Percentiles rank a stretch among this genome's conserved stretches.
Evolutionary conservation across 2,329 filamentous ascomycete species (phyloP).

Genomic region (Nemania abortiva): DNA sequence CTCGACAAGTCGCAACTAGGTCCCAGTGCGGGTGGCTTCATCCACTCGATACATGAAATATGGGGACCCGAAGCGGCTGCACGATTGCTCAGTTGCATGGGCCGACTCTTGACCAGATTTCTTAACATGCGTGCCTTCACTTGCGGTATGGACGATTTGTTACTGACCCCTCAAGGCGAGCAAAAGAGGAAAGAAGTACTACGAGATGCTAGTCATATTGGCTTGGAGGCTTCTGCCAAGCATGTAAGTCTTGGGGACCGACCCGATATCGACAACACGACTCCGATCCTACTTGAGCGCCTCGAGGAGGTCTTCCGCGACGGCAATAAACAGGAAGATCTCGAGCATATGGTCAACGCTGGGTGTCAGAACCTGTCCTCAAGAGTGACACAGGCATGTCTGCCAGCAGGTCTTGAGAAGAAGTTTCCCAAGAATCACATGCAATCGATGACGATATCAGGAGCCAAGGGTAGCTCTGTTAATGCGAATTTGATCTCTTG

Average conservation of each 20-base stretch:
- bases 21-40: slow-evolving; percentile 84
- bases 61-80: slow-evolving; percentile 91
- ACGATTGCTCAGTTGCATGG: slow-evolving; percentile 87
- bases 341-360: slow-evolving; percentile 89
- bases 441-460: slow-evolving; percentile 98
- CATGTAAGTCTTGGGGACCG: slow-evolving; percentile 86
- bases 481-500: slow-evolving; percentile 98
- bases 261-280: slow-evolving; percentile 65
- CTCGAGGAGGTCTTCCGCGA: slow-evolving; percentile 92
- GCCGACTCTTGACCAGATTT: slow-evolving; percentile 87
- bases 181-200: slow-evolving; percentile 75
- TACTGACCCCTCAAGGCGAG: slow-evolving; percentile 85
- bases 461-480: slow-evolving; percentile 91
- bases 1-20: slow-evolving; percentile 97
- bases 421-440: slow-evolving; percentile 97
- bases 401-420: slow-evolving; percentile 87
- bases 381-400: slow-evolving; percentile 79
- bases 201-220: slow-evolving; percentile 74
- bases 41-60: slow-evolving; percentile 92
- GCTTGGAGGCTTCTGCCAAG: slow-evolving; percentile 82
- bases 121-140: slow-evolving; percentile 95
- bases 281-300: slow-evolving; percentile 79
- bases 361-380: slow-evolving; percentile 78
- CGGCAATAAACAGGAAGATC: slow-evolving; percentile 86
- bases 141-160: slow-evolving; percentile 96